Base-by-base conservation (phyloP, 495 filamentous ascomycete species). In the Penicillium egyptiacum region DNA sequence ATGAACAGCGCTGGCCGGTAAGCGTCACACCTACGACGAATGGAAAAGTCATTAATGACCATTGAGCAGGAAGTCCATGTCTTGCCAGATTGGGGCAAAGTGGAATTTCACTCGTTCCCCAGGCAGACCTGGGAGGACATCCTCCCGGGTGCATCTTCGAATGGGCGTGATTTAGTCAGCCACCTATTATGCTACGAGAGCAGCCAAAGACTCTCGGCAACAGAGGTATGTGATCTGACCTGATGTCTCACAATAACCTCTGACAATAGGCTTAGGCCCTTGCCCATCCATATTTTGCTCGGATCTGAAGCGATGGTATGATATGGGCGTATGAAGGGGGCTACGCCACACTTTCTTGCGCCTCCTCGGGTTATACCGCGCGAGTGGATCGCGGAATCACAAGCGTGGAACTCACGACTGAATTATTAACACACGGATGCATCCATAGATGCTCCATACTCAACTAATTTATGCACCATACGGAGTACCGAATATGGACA, bases 1-100 rank as follows among this genome's bases (percentile, higher is more conserved):
- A 86, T 44, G 72, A 79, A 41, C 77, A 85, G 33, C 83, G 67
- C 0, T 98, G 94, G 94, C 93, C 93, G 35, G 85, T 85, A 77
- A 67, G 76, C 59, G 53, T 22, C 17, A 6, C 19, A 19, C 22
- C 20, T 10, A 0, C 12, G 3, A 30, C 9, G 4, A 5, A 20
- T 5, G 7, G 1, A 20, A 39, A n/a, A 1, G 5, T 35, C 28
- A 4, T 7, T 28, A 39, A 35, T 43, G 42, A 60, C 56, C 52
- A 26, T 46, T 26, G 8, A 1, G 46, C 55, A 86, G 82, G 85
- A 85, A 67, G 78, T 82, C 7, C 59, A 62, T 26, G 58, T 48
- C 5, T 75, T 87, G 50, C 84, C 83, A 0, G 85, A 88, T 60
- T 88, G 86, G 86, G 83, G 82, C 14, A 88, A 88, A 65, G 80